Base-by-base conservation (phyloP, 2,329 filamentous ascomycete genomes). In the Trichoderma sp. region DNA sequence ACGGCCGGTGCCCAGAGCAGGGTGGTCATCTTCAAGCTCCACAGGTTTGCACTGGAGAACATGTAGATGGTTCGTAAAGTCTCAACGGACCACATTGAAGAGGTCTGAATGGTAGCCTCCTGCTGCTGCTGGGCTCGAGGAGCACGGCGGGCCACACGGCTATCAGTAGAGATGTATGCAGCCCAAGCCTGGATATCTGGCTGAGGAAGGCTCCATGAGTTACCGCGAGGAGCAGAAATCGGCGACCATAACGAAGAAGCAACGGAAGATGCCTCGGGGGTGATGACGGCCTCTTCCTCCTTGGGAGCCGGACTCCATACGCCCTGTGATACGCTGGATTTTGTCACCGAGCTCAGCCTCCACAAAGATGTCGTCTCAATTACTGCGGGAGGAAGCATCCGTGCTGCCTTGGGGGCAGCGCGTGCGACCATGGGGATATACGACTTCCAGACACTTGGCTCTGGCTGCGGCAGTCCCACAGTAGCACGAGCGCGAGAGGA, bases 321-420 rank as follows among this genome's bases (percentile, higher is more conserved):
- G 7, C 56, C 65, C 4, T 32, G 28, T 24, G 28, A 54, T 30
- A 8, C 16, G 34, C 28, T 26, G 14, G 69, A 21, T 43, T 55
- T 24, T 30, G 26, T 43, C 24, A 34, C 26, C 34, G 54, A n/a
- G 14, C 16, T 52, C 30, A 26, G 21, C 16, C 18, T 21, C 68
- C 68, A 70, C 26, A 70, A 30, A 16, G 68, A 61, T 13, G 28
- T 56, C n/a, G 64, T 63, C 16, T 34, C 24, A 16, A 68, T 63
- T 13, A 46, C 16, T 26, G 68, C 64, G 4, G 68, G 68, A 26
- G 34, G 11, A 6, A 37, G 26, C 32, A 32, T 39, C n/a, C 26
- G 68, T 2, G 37, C 24, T 21, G 21, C 21, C 28, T 34, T 56
- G 39, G 61, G 65, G 10, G 46, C 32, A 26, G 37, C 26, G n/a